phyloP scores from a whole-genome alignment of 768 basidiomycete genomes.

The Terana coerulea region DNA sequence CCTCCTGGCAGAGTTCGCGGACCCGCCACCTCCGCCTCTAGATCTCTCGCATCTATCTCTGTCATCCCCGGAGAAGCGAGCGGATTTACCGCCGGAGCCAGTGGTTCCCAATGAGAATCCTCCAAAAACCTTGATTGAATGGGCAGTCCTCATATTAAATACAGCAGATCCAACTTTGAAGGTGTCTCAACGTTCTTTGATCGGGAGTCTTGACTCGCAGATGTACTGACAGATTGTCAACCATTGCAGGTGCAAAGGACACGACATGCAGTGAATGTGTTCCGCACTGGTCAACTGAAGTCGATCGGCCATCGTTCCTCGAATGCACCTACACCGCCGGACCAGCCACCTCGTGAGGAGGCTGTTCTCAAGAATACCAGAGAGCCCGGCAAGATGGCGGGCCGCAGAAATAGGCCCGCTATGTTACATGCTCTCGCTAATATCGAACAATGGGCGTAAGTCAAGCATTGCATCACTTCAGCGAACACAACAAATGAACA shows the following conservation, averaged over 20 bases:
- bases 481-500: no score
- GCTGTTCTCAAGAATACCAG: conserved; percentile 47
- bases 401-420: conserved; percentile 58
- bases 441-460: conserved; percentile 88
- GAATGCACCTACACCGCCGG: conserved; percentile 51
- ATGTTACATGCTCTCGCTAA: conserved; percentile 84
- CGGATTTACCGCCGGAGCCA: conserved; percentile 30
- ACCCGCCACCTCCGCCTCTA: conserved; percentile 46
- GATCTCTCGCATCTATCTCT: conserved; percentile 22
- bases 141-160: conserved; percentile 75
- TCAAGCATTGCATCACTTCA: conserved; percentile 16
- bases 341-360: conserved; percentile 60
- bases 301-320: conserved; percentile 56
- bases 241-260: conserved; percentile 61
- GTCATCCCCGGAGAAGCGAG: conserved; percentile 8
- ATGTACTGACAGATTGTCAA: no score
- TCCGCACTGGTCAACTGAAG: conserved; percentile 63
- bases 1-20: conserved; percentile 52
- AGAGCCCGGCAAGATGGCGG: conserved; percentile 55
- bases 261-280: conserved; percentile 61
- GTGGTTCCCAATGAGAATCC: conserved; percentile 45
- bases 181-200: conserved; percentile 26
- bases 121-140: conserved; percentile 71
- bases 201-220: no score
- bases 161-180: conserved; percentile 68